Evolutionary conservation across 768 basidiomycete genomes (phyloP).

Genomic region (Hericium coralloides): DNA sequence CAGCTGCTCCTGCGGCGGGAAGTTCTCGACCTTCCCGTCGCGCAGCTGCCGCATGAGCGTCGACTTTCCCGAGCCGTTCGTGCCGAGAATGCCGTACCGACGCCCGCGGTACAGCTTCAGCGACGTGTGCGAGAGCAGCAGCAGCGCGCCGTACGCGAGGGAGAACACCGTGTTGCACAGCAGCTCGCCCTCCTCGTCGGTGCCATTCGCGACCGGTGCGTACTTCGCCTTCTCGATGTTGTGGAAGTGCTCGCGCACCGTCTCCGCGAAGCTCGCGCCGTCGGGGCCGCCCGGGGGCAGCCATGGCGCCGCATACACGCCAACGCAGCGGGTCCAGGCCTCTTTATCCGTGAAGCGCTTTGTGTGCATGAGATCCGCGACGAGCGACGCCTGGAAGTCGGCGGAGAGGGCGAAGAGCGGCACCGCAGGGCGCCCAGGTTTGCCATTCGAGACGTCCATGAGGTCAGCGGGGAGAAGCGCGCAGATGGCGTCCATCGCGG

Average conservation of each 20-base stretch:
- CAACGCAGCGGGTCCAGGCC: slow-evolving; percentile 65
- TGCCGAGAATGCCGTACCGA: slow-evolving; percentile 90
- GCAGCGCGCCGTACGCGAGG: slow-evolving; percentile 88
- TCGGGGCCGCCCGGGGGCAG: slow-evolving; percentile 34
- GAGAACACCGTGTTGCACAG: slow-evolving; percentile 93
- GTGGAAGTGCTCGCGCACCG: slow-evolving; percentile 62
- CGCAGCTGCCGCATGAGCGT: slow-evolving; percentile 93
- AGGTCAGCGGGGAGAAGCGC: slow-evolving; percentile 49
- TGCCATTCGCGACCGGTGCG: slow-evolving; percentile 30
- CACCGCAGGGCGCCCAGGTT: slow-evolving; percentile 40
- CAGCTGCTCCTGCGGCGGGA: slow-evolving; percentile 81
- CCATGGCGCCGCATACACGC: slow-evolving; percentile 67
- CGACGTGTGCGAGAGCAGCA: slow-evolving; percentile 89
- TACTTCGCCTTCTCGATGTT: slow-evolving; percentile 71
- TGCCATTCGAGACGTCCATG: slow-evolving; percentile 26
- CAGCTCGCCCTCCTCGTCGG: slow-evolving; percentile 71
- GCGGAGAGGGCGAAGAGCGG: slow-evolving; percentile 52
- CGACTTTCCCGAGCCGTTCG: slow-evolving; percentile 95
- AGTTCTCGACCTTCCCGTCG: slow-evolving; percentile 94
- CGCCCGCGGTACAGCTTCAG: slow-evolving; percentile 84
- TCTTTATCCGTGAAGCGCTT: slow-evolving; percentile 45
- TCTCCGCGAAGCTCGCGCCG: slow-evolving; percentile 45
- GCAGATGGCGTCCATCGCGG: slow-evolving; percentile 46
- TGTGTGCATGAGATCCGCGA: slow-evolving; percentile 66
- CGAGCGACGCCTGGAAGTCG: slow-evolving; percentile 62